Conservation (phyloP, 2,329 filamentous ascomycete species). For the Nemania diffusa region DNA sequence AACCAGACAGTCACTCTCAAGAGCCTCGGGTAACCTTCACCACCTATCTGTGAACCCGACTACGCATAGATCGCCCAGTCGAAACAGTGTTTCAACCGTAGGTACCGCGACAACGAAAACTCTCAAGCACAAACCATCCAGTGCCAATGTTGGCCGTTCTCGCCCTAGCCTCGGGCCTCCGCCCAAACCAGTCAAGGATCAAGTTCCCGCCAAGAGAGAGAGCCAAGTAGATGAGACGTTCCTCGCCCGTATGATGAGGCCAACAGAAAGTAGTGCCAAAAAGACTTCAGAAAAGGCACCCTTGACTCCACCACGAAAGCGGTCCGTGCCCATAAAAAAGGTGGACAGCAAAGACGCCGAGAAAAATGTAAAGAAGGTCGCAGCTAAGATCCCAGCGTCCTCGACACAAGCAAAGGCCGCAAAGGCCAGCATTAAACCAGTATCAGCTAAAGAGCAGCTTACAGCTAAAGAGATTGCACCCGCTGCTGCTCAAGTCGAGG, state of each 20-base stretch:
- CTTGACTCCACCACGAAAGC: slow-evolving; percentile 60
- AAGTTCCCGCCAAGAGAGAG: slow-evolving; percentile 60
- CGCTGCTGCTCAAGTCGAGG: slow-evolving; percentile 39
- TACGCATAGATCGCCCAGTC: slow-evolving; percentile 57
- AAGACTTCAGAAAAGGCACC: slow-evolving; percentile 73
- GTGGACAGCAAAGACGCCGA: slow-evolving; percentile 39
- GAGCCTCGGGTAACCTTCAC: slow-evolving; percentile 53
- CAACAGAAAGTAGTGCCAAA: slow-evolving; percentile 74
- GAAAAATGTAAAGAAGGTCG: slow-evolving; percentile 43
- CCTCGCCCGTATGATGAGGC: slow-evolving; percentile 83
- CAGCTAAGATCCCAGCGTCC: slow-evolving; percentile 42
- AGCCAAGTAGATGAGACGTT: slow-evolving; percentile 75
- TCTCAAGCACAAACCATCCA: slow-evolving; percentile 42
- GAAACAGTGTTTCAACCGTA: slow-evolving; percentile 53
- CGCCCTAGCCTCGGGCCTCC: slow-evolving; percentile 67
- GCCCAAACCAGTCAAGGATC: slow-evolving; percentile 65
- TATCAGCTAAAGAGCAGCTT: slow-evolving; percentile 32
- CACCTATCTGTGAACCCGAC: slow-evolving; percentile 41
- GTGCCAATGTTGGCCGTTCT: slow-evolving; percentile 51
- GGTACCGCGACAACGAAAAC: slow-evolving; percentile 50
- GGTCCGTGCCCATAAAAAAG: slow-evolving; percentile 36
- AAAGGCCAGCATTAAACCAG: slow-evolving; percentile 38
- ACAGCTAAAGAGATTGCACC: slow-evolving; percentile 44
- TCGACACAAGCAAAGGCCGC: slow-evolving; percentile 41
- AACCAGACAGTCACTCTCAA: slow-evolving; percentile 55